A percentile compares a stretch with the other conserved stretches of the same genome.
These are phyloP conservation scores for Primulina tabacum DNA, from an alignment of 257 asterid genomes.

Conservation along the genomic window DNA sequence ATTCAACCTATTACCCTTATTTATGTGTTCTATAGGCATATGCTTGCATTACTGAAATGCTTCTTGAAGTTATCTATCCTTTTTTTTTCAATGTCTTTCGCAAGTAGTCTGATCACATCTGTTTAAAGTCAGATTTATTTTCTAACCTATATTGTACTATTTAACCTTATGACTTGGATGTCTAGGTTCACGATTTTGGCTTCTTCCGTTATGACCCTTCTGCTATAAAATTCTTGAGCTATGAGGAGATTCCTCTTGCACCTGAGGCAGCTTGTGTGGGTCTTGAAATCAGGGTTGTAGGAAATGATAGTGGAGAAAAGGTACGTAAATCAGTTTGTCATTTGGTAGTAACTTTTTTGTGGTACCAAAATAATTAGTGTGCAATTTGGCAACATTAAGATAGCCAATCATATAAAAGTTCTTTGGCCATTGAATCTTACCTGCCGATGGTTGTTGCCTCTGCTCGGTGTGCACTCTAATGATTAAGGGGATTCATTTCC, in stretches of 20 bases:
- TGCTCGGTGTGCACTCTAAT: conserved; percentile 8
- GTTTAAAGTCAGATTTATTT: conserved; percentile 18
- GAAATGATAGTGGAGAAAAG: conserved; percentile 99
- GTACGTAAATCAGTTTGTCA: conserved; percentile 35
- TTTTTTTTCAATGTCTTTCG: background rate
- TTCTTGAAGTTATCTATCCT: conserved; percentile 9
- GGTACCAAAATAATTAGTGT: background rate
- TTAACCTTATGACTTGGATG: conserved; percentile 26
- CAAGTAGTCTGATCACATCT: conserved; percentile 16
- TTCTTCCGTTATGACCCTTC: conserved; percentile 87
- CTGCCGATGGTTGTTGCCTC: background rate
- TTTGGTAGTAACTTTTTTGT: conserved; percentile 18
- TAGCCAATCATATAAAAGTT: background rate
- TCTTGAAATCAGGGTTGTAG: conserved; percentile 97
- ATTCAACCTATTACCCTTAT: background rate
- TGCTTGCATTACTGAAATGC: conserved; percentile 14
- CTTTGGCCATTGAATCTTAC: conserved; percentile 7
- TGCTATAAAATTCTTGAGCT: conserved; percentile 84
- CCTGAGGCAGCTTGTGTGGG: conserved; percentile 98
- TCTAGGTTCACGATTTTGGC: conserved; percentile 95
- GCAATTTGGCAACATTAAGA: conserved; percentile 13
- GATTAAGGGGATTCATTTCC: conserved; percentile 13
- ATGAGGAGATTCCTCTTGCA: conserved; percentile 94
- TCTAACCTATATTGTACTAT: background rate
- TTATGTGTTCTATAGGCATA: background rate